Conservation (phyloP, 352 stramenopile genomes). For the Globisporangium parvum region DNA sequence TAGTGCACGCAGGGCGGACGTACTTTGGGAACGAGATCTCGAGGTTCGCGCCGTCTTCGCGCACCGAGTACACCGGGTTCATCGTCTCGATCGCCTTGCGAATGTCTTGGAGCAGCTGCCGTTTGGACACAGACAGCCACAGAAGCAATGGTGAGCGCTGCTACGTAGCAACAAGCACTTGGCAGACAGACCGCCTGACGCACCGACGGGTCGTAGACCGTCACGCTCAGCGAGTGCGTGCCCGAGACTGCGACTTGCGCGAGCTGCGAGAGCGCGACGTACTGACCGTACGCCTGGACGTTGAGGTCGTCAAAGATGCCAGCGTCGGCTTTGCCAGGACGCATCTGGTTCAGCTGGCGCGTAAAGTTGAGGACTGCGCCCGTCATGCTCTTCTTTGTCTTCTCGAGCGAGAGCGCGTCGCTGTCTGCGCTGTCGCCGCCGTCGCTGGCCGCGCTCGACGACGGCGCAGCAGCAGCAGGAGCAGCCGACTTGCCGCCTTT, state of each 20-base stretch:
- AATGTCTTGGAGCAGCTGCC: conserved; percentile 57
- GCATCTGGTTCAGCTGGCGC: conserved; percentile 68
- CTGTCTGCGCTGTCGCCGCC: conserved; percentile 4
- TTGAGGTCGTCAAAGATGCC: conserved; percentile 80
- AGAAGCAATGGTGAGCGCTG: neutral
- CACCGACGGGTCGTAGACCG: conserved; percentile 80
- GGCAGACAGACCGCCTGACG: conserved; percentile 4
- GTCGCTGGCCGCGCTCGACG: conserved; percentile 4
- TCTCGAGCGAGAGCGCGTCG: conserved; percentile 32
- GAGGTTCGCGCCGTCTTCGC: conserved; percentile 56
- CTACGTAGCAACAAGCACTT: neutral
- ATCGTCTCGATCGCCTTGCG: conserved; percentile 69
- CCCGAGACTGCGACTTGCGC: conserved; percentile 68
- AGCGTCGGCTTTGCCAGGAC: conserved; percentile 66
- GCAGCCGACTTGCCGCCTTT: conserved; percentile 31
- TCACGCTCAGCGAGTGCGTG: conserved; percentile 56
- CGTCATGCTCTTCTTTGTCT: conserved; percentile 78
- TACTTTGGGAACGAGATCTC: conserved; percentile 83
- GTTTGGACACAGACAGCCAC: neutral
- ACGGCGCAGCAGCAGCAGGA: conserved; percentile 2
- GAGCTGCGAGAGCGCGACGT: conserved; percentile 69
- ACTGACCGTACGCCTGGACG: conserved; percentile 75
- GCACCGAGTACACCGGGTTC: conserved; percentile 72
- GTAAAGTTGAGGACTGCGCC: conserved; percentile 75
- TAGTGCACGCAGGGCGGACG: conserved; percentile 4